Percentiles rank a stretch among this genome's conserved stretches.
Conservation (phyloP, 352 stramenopile genomes). For the Elongisporangium anandrum region DNA sequence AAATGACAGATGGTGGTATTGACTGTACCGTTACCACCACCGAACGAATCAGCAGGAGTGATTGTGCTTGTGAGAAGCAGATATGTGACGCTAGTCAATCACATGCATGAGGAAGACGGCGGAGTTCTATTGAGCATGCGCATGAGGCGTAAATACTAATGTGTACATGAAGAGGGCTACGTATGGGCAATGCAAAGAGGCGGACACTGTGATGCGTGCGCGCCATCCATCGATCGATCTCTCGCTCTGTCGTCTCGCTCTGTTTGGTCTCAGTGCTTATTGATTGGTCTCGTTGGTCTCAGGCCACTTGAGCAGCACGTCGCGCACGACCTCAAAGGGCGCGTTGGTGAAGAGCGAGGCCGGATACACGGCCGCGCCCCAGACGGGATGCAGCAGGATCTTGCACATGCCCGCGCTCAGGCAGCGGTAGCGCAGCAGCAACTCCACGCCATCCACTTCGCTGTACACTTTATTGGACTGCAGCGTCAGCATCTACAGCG, state of each 20-base stretch:
- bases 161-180: neutral
- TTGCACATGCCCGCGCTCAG: slow-evolving; percentile 94
- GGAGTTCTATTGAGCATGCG: neutral
- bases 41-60: too few species aligned
- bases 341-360: slow-evolving; percentile 95
- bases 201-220: neutral
- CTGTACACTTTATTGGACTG: slow-evolving; percentile 94
- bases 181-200: neutral
- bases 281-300: slow-evolving; percentile 13
- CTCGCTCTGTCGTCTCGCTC: neutral
- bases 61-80: too few species aligned
- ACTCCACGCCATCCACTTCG: slow-evolving; percentile 94
- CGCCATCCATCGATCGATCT: neutral
- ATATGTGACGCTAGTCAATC: too few species aligned
- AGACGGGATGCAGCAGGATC: slow-evolving; percentile 94
- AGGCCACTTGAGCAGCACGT: slow-evolving; percentile 34
- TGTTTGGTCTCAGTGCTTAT: neutral
- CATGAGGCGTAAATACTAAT: neutral
- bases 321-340: slow-evolving; percentile 75
- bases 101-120: neutral
- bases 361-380: slow-evolving; percentile 94
- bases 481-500: slow-evolving; percentile 84
- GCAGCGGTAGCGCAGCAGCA: slow-evolving; percentile 80
- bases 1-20: neutral
- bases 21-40: neutral